phyloP scores from a whole-genome alignment of 805 yeast genomes.

The Barnettozyma californica region DNA sequence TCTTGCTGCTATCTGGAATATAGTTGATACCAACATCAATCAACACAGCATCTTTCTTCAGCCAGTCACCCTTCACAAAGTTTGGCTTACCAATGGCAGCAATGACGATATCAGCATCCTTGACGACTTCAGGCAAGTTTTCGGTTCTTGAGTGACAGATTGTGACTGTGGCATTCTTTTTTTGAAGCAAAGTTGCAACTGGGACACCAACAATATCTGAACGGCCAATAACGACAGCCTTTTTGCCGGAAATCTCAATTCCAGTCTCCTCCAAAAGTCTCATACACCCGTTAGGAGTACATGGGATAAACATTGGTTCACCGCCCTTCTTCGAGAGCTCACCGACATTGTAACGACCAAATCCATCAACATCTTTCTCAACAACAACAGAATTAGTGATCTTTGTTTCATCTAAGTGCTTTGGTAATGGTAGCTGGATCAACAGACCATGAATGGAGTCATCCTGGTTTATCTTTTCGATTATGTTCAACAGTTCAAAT shows the following conservation, averaged over 20 bases:
- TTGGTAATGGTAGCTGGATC: conserved; percentile 87
- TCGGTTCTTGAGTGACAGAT: conserved; percentile 72
- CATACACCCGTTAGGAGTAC: conserved; percentile 94
- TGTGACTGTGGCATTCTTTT: conserved; percentile 77
- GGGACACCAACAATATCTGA: conserved; percentile 97
- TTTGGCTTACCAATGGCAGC: conserved; percentile 89
- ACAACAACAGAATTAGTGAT: conserved; percentile 79
- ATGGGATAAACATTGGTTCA: conserved; percentile 76
- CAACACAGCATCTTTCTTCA: conserved; percentile 79
- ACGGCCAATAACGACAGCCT: conserved; percentile 89
- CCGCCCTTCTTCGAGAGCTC: conserved; percentile 88
- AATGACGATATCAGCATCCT: conserved; percentile 78
- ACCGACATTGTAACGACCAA: conserved; percentile 83
- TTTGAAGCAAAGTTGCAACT: conserved; percentile 76
- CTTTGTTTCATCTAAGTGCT: conserved; percentile 67
- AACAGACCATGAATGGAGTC: conserved; percentile 77
- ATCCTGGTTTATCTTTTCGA: conserved; percentile 66
- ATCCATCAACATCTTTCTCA: conserved; percentile 93
- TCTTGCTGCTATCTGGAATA: conserved; percentile 65
- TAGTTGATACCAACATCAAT: conserved; percentile 96
- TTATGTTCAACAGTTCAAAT: conserved; percentile 50
- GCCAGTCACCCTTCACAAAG: conserved; percentile 81
- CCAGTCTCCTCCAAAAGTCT: conserved; percentile 68
- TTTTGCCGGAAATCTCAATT: conserved; percentile 65
- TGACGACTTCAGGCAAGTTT: conserved; percentile 52